Base-by-base conservation (phyloP, 2,329 filamentous ascomycete genomes). In the Pseudogymnoascus sp. region DNA sequence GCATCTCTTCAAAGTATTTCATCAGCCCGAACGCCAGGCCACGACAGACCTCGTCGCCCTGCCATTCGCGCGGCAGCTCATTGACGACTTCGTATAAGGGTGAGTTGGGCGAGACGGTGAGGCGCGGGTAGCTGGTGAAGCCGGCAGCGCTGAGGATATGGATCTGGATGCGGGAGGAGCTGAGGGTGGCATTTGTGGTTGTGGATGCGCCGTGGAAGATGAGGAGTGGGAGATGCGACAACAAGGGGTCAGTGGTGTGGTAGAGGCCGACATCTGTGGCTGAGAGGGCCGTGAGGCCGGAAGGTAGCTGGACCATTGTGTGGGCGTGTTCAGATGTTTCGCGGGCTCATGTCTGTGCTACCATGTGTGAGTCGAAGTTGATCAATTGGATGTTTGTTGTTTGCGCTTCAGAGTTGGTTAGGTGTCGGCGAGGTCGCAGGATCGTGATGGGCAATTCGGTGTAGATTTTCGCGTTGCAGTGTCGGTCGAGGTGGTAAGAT, bases 161-260 rank as follows among this genome's bases (percentile, higher is more conserved):
- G 67, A 95, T 85, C 79, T 97, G 93, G 69, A 97, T 93, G 75
- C 95, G 89, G 67, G 93, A 97, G 77, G 89, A 93, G 77, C 91
- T 96, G 72, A 87, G 86, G 59, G 86, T 91, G 68, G 89, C 89
- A 77, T 96, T 96, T 71, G 90, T 87, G 47, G 91, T 96, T 31
- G 93, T 92, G 56, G 93, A 93, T 14, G 92, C 86, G 13, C 93
- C 93, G 75, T 97, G 91, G 81, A 97, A 97, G 75, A 97, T 83
- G 69, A 97, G 82, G 70, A 97, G 81, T 61, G 93, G 86, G 66
- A 92, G 81, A 77, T 93, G 84, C 76, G 88, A 88, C 63, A 96
- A 87, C 68, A 93, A 80, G 65, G 91, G 86, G 76, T 99, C 95
- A 74, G 87, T 88, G 70, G 91, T 86, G 78, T 96, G 89, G 81